Evolutionary conservation across 2,329 filamentous ascomycete species (phyloP).

Genomic region (Ophiosphaerella narmari): DNA sequence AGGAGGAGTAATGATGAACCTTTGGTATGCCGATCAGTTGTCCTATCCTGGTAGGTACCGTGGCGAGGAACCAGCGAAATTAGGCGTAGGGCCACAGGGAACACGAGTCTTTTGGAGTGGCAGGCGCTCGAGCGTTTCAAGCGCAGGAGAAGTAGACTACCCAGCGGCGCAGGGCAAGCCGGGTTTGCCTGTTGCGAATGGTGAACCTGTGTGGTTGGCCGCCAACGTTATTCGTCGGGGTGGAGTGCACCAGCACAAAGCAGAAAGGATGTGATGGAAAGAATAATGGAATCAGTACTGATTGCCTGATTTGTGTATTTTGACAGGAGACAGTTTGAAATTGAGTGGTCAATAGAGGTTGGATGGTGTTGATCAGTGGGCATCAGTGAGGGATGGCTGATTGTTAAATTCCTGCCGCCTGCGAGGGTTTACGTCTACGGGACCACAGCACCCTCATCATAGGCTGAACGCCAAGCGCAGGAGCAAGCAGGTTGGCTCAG

Average conservation of each 20-base stretch:
- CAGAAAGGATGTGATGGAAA: conserved; percentile 39
- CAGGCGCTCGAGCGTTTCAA: conserved; percentile 47
- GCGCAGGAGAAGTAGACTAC: conserved; percentile 32
- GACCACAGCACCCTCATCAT: conserved; percentile 44
- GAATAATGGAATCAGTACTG: conserved; percentile 38
- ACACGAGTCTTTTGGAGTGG: conserved; percentile 37
- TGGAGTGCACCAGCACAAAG: conserved; percentile 36
- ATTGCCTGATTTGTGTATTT: conserved; percentile 30
- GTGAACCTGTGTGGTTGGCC: conserved; percentile 21
- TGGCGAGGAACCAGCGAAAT: conserved; percentile 46
- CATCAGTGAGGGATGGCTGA: conserved; percentile 34
- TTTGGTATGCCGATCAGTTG: conserved; percentile 45
- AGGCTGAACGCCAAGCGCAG: conserved; percentile 43
- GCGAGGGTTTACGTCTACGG: conserved; percentile 37
- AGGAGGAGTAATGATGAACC: conserved; percentile 42
- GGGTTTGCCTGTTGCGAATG: conserved; percentile 26
- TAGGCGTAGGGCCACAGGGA: conserved; percentile 31
- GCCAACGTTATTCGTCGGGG: conserved; percentile 29
- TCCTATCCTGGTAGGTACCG: conserved; percentile 40
- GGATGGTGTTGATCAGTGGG: conserved; percentile 39
- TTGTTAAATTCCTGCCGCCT: conserved; percentile 42
- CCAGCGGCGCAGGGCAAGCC: conserved; percentile 35
- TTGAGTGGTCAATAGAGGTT: conserved; percentile 36
- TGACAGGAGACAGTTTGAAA: conserved; percentile 32
- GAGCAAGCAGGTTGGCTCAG: conserved; percentile 36